phyloP scores from a whole-genome alignment of 192 early-diverging fungal genomes.

The Dimargaris cristalligena region DNA sequence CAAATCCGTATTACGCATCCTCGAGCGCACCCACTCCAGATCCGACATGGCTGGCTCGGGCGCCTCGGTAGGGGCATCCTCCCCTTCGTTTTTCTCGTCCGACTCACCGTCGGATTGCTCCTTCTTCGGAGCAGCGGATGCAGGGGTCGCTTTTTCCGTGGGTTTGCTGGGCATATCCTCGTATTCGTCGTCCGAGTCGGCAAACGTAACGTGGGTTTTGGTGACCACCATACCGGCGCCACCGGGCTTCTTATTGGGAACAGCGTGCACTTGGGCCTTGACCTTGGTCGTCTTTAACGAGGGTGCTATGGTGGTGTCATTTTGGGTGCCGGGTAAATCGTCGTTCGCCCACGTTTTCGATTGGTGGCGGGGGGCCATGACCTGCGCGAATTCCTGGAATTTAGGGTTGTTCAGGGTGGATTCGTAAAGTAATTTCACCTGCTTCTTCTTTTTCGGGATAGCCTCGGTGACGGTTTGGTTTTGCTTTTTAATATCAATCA shows the following conservation, averaged over 20 bases:
- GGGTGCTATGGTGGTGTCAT: slow-evolving; percentile 12
- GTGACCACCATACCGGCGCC: slow-evolving; percentile 40
- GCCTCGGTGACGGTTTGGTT: not conserved
- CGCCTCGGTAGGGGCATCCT: slow-evolving; percentile 8
- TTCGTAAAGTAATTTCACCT: slow-evolving; percentile 27
- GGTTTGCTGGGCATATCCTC: slow-evolving; percentile 38
- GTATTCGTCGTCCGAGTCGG: slow-evolving; percentile 60
- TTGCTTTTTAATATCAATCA: not conserved
- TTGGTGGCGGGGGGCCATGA: slow-evolving; percentile 67
- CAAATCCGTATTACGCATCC: slow-evolving; percentile 33
- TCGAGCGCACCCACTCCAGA: slow-evolving; percentile 46
- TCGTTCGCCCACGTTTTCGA: slow-evolving; percentile 87
- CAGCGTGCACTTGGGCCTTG: slow-evolving; percentile 14
- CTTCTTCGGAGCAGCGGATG: not conserved
- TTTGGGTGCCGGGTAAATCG: slow-evolving; percentile 32
- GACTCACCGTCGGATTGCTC: not conserved
- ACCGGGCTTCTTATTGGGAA: slow-evolving; percentile 38
- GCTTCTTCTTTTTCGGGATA: slow-evolving; percentile 23
- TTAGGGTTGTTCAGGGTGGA: slow-evolving; percentile 55
- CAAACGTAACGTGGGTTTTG: slow-evolving; percentile 40
- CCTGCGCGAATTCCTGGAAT: slow-evolving; percentile 76
- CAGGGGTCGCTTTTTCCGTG: not conserved
- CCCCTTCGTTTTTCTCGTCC: slow-evolving; percentile 15
- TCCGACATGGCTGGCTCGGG: slow-evolving; percentile 28
- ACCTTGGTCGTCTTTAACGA: slow-evolving; percentile 8